Conservation (phyloP, 805 yeast species). For the Wickerhamomyces xylosicus region DNA sequence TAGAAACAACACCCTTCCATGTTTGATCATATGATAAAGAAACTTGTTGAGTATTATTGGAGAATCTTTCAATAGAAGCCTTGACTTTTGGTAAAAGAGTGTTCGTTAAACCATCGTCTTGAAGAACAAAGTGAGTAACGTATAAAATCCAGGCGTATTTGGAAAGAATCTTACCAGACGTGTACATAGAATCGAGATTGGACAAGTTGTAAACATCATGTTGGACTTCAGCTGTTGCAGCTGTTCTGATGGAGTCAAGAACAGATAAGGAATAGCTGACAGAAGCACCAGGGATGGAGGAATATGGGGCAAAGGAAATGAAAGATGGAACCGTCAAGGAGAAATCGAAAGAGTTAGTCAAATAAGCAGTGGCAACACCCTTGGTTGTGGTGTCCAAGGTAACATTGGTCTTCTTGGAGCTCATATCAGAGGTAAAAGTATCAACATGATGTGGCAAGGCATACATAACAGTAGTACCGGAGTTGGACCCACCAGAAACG, state of each 20-base stretch:
- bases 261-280: constrained; percentile 21
- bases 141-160: constrained; percentile 84
- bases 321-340: constrained; percentile 32
- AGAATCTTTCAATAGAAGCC: constrained; percentile 58
- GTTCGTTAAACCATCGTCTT: constrained; percentile 41
- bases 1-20: constrained; percentile 72
- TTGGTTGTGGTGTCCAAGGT: constrained; percentile 37
- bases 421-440: constrained; percentile 26
- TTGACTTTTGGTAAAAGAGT: constrained; percentile 49
- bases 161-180: constrained; percentile 79
- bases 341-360: constrained; percentile 30
- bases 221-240: constrained; percentile 25
- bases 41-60: constrained; percentile 53
- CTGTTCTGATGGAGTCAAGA: constrained; percentile 20
- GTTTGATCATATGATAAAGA: constrained; percentile 73
- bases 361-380: constrained; percentile 36
- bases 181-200: constrained; percentile 74
- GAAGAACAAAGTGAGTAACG: constrained; percentile 55
- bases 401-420: constrained; percentile 22
- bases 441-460: constrained; percentile 61
- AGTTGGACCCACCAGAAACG: constrained; percentile 34
- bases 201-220: constrained; percentile 37
- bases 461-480: constrained; percentile 37
- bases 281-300: constrained; percentile 21
- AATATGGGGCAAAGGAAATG: constrained; percentile 35